These are phyloP conservation scores for Tephrocybe rancida DNA, from an alignment of 768 basidiomycete genomes.

Conservation along the genomic window DNA sequence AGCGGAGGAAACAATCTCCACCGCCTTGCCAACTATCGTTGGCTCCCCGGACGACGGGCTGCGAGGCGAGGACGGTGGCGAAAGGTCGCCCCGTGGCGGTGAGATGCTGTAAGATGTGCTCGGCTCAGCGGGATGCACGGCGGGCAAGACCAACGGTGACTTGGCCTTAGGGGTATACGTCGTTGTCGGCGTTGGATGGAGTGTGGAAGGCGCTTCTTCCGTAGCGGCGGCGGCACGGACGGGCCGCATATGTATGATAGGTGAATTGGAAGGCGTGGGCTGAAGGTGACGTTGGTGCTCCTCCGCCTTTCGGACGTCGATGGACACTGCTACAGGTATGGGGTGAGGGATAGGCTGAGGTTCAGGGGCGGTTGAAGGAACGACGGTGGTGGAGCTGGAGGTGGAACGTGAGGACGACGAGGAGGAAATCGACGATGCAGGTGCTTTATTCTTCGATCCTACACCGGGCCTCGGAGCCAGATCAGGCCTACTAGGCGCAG, in stretches of 20 bases:
- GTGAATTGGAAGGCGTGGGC: slow-evolving; percentile 69
- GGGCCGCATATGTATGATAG: slow-evolving; percentile 36
- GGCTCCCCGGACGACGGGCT: slow-evolving; percentile 21
- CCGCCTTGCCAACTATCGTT: slow-evolving; percentile 55
- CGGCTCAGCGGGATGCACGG: slow-evolving; percentile 32
- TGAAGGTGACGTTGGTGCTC: slow-evolving; percentile 32
- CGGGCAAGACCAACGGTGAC: slow-evolving; percentile 32
- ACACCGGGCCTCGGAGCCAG: slow-evolving; percentile 1
- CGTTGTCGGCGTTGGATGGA: slow-evolving; percentile 14
- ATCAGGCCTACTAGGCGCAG: neutral
- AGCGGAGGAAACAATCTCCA: slow-evolving; percentile 80
- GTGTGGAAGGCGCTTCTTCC: neutral
- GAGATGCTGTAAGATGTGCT: slow-evolving; percentile 37
- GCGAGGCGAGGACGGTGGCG: slow-evolving; percentile 17
- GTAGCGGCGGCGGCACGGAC: slow-evolving; percentile 16
- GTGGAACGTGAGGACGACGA: slow-evolving; percentile 26
- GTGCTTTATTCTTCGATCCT: slow-evolving; percentile 5
- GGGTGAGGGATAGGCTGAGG: neutral
- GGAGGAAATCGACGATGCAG: slow-evolving; percentile 20
- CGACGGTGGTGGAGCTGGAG: slow-evolving; percentile 26
- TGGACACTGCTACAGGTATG: slow-evolving; percentile 9
- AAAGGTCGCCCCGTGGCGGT: slow-evolving; percentile 17
- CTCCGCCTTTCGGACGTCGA: slow-evolving; percentile 18
- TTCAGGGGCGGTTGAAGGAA: slow-evolving; percentile 7
- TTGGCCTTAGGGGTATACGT: slow-evolving; percentile 25